Evolutionary conservation across 2,329 filamentous ascomycete genomes (phyloP).

Genomic region (Ilyonectria robusta): DNA sequence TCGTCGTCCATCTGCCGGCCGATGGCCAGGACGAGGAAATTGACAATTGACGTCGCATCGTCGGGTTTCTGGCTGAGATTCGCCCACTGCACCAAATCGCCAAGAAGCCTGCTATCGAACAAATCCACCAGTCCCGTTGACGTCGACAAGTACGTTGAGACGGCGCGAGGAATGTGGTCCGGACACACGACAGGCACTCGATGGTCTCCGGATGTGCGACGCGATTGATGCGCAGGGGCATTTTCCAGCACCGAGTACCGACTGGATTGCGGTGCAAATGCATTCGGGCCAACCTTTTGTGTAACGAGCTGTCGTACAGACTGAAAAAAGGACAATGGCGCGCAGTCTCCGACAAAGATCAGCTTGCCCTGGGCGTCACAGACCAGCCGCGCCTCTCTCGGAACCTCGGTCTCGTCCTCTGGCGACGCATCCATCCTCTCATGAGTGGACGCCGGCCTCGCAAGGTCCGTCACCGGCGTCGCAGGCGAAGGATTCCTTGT

Average conservation of each 20-base stretch:
- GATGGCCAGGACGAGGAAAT: conserved; percentile 67
- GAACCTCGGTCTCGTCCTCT: conserved; percentile 69
- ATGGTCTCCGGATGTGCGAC: conserved; percentile 35
- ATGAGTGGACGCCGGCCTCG: neutral
- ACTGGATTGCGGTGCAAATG: conserved; percentile 66
- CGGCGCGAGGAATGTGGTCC: conserved; percentile 47
- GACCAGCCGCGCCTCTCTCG: conserved; percentile 65
- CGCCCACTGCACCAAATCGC: conserved; percentile 61
- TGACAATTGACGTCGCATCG: conserved; percentile 58
- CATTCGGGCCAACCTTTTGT: conserved; percentile 61
- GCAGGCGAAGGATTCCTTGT: conserved; percentile 36
- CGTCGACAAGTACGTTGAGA: conserved; percentile 55
- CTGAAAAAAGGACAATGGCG: conserved; percentile 69
- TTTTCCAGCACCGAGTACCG: conserved; percentile 66
- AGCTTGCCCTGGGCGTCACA: conserved; percentile 68
- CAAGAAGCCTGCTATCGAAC: conserved; percentile 58
- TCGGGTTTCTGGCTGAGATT: conserved; percentile 50
- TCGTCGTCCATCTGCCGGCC: conserved; percentile 61
- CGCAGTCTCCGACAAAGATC: conserved; percentile 70
- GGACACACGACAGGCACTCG: conserved; percentile 48
- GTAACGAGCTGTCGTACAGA: conserved; percentile 68
- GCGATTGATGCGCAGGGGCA: conserved; percentile 48
- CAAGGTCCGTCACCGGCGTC: conserved; percentile 21
- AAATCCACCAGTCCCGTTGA: conserved; percentile 65
- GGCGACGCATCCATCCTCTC: conserved; percentile 36